These are phyloP conservation scores for Helminthosporium solani DNA, from an alignment of 2,329 filamentous ascomycete species.

Conservation along the genomic window DNA sequence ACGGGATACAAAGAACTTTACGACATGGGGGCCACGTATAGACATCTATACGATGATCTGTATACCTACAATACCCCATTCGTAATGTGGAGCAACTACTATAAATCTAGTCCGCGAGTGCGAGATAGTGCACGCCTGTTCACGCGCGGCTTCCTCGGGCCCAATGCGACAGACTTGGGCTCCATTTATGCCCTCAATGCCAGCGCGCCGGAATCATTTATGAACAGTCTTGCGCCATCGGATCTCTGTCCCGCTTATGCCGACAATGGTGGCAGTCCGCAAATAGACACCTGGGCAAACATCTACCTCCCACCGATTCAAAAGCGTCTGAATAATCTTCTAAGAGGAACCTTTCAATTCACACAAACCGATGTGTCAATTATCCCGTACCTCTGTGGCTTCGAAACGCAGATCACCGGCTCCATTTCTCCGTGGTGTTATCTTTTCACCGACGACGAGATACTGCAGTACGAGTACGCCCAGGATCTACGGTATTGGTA, in stretches of 20 bases:
- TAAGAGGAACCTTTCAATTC: conserved; percentile 58
- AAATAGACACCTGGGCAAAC: conserved; percentile 51
- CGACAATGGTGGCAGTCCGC: conserved; percentile 54
- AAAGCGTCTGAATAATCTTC: conserved; percentile 55
- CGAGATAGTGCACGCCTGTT: conserved; percentile 64
- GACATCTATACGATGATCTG: conserved; percentile 50
- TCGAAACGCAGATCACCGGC: conserved; percentile 68
- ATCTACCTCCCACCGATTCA: conserved; percentile 57
- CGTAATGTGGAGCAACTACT: conserved; percentile 66
- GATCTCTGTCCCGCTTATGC: conserved; percentile 63
- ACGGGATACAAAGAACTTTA: conserved; percentile 65
- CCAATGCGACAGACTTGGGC: conserved; percentile 55
- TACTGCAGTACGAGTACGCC: conserved; percentile 64
- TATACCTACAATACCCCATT: conserved; percentile 54
- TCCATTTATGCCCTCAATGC: conserved; percentile 61
- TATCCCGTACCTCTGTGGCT: conserved; percentile 70
- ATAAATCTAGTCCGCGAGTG: conserved; percentile 54
- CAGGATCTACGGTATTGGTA: conserved; percentile 71
- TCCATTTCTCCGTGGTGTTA: conserved; percentile 61
- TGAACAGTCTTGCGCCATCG: conserved; percentile 64
- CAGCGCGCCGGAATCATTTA: conserved; percentile 55
- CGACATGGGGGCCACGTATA: conserved; percentile 56
- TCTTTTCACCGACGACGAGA: conserved; percentile 62
- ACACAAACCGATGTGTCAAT: conserved; percentile 55
- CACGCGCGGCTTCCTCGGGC: conserved; percentile 61